Evolutionary conservation across 1,139 yeast species (phyloP).

Genomic region (Pneumocystis oryctolagi): DNA sequence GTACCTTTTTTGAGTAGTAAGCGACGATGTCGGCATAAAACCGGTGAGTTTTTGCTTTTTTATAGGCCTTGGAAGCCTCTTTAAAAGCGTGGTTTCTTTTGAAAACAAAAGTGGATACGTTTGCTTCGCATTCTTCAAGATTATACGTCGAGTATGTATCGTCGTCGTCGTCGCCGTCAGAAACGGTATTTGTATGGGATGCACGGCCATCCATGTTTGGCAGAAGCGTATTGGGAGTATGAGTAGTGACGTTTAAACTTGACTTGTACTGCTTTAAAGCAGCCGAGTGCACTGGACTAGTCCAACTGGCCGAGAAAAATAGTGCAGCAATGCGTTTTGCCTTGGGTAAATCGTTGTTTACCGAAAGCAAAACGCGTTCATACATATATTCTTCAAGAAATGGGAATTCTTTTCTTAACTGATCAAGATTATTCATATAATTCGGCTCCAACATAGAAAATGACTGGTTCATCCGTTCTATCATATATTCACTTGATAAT

Average conservation of each 20-base stretch:
- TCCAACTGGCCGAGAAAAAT: neutral
- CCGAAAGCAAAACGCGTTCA: neutral
- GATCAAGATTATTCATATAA: neutral
- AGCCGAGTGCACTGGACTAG: neutral
- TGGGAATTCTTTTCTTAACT: neutral
- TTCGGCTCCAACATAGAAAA: neutral
- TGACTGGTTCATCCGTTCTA: neutral
- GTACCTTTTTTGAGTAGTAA: neutral
- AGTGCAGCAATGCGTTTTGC: neutral
- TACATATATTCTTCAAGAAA: neutral
- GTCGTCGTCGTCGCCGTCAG: neutral
- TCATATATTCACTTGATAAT: neutral
- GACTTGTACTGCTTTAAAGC: neutral
- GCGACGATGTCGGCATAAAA: neutral
- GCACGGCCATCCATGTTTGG: neutral
- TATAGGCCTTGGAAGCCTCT: neutral
- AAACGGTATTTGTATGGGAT: neutral
- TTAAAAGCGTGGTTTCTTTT: neutral
- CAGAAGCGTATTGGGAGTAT: neutral
- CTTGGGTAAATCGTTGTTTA: neutral
- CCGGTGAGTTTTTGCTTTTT: neutral
- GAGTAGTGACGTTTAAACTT: neutral
- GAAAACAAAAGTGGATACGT: neutral
- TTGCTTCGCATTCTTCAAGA: neutral
- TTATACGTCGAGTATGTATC: neutral